Base-by-base conservation (phyloP, 2,329 filamentous ascomycete genomes). In the Colletotrichum karsti region DNA sequence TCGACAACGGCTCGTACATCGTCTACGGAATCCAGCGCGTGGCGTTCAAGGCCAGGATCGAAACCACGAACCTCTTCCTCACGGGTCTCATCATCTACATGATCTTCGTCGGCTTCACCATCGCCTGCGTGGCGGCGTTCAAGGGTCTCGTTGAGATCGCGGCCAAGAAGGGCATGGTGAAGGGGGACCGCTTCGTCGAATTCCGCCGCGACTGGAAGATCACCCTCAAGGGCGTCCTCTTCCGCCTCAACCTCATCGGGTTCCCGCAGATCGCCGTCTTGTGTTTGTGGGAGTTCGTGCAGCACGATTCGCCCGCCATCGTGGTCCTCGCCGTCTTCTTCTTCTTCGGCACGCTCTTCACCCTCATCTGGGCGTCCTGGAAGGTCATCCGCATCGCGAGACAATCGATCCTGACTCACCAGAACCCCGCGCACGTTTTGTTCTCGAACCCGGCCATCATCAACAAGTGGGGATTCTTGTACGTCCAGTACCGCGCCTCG, bases 401-500 rank as follows among this genome's bases (percentile, higher is more conserved):
- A 76, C 92, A 93, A 73, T 98, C 95, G 28, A 92, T 97, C 71
- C 82, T 88, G 64, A 93, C 97, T 89, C 95, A 98, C 86, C 95
- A 95, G 83, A 98, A 97, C 83, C 94, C 95, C 22, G 95, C 95
- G 24, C 98, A 98, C 81, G 97, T 98, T 74, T 90, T 98, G 70
- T 98, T 97, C 83, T 98, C 95, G 3, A 95, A 98, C 75, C 94
- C 95, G 15, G 88, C 93, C 70, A 91, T 93, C 63, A 88, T 98
- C 72, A 98, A 98, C 88, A 97, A 97, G 83, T 98, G 95, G 95
- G 95, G 95, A 22, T 98, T 98, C 85, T 88, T 98, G 72, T 98
- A 98, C 77, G 94, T 98, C 41, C 95, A 97, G 80, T 98, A 97
- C 87, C 93, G 95, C 75, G 95, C 95, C 51, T 96, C 94, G 2